phyloP scores from a whole-genome alignment of 352 stramenopile species.

The Pythium myriotylum region DNA sequence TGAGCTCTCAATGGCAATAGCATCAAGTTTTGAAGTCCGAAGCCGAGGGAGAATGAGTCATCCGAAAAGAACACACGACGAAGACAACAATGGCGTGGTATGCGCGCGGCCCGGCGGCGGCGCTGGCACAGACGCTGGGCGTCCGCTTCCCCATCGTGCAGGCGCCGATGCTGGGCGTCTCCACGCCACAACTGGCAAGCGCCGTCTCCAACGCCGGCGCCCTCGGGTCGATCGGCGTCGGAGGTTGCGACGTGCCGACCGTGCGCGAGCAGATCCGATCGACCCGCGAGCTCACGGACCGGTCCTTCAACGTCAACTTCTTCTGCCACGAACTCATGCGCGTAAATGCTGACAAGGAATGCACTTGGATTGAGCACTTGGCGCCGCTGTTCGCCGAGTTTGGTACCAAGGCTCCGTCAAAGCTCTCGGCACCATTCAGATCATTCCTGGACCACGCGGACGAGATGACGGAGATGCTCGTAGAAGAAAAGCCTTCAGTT shows the following conservation, averaged over 20 bases:
- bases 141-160: conserved; percentile 40
- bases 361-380: conserved; percentile 41
- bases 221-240: conserved; percentile 55
- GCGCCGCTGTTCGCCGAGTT: conserved; percentile 44
- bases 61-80: neutral
- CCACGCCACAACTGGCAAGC: conserved; percentile 38
- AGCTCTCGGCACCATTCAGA: conserved; percentile 24
- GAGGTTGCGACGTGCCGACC: conserved; percentile 26
- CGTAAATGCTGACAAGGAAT: conserved; percentile 16
- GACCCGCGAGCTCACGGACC: conserved; percentile 33
- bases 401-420: conserved; percentile 12
- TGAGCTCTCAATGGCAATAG: too few relatives aligned
- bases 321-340: conserved; percentile 45
- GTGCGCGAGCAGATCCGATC: conserved; percentile 36
- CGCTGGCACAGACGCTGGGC: conserved; percentile 25
- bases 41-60: neutral
- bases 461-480: conserved; percentile 41
- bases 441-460: conserved; percentile 41
- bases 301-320: conserved; percentile 63
- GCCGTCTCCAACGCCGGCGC: conserved; percentile 43
- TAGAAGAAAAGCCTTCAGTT: conserved; percentile 51
- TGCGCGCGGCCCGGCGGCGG: conserved; percentile 7
- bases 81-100: conserved; percentile 8
- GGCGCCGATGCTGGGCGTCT: conserved; percentile 54
- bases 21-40: too few relatives aligned